Conservation (phyloP, 805 yeast genomes). For the Metschnikowia orientalis region DNA sequence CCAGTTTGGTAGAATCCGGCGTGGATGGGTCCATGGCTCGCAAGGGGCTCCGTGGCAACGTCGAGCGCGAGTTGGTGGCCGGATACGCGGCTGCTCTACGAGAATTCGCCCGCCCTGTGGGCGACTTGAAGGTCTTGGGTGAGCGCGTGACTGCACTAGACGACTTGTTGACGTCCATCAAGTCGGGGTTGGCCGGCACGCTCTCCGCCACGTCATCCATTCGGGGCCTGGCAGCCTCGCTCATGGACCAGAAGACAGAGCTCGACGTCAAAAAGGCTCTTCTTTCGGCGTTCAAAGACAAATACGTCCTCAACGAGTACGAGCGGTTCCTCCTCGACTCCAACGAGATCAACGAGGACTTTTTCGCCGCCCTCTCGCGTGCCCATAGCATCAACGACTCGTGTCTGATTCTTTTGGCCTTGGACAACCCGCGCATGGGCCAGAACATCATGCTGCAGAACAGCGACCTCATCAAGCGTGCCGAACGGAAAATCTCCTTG, state of each 20-base stretch:
- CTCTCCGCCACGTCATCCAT: constrained; percentile 21
- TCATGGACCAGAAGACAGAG: constrained; percentile 29
- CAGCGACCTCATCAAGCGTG: constrained; percentile 44
- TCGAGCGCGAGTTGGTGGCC: constrained; percentile 57
- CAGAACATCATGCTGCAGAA: constrained; percentile 57
- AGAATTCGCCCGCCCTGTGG: constrained; percentile 31
- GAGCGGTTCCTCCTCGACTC: constrained; percentile 60
- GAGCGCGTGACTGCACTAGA: constrained; percentile 12
- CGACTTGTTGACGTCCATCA: constrained; percentile 26
- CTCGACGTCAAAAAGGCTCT: constrained; percentile 48
- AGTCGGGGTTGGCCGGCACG: constrained; percentile 36
- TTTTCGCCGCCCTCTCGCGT: constrained; percentile 55
- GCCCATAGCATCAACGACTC: constrained; percentile 62
- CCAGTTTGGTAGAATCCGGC: constrained; percentile 42
- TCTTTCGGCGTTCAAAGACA: constrained; percentile 49
- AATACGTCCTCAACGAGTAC: constrained; percentile 64
- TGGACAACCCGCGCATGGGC: constrained; percentile 65
- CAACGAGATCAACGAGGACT: constrained; percentile 47
- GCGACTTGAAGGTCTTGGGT: constrained; percentile 20
- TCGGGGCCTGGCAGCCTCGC: constrained; percentile 21
- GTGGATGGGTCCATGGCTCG: constrained; percentile 58
- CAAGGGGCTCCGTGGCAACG: constrained; percentile 52
- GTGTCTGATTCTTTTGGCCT: constrained; percentile 65
- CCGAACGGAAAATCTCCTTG: constrained; percentile 27
- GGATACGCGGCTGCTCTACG: constrained; percentile 41